Percentiles rank a stretch among this genome's conserved stretches.
These are phyloP conservation scores for Astragalus membranaceus DNA, from an alignment of 306 rosid genomes.

Conservation along the genomic window DNA sequence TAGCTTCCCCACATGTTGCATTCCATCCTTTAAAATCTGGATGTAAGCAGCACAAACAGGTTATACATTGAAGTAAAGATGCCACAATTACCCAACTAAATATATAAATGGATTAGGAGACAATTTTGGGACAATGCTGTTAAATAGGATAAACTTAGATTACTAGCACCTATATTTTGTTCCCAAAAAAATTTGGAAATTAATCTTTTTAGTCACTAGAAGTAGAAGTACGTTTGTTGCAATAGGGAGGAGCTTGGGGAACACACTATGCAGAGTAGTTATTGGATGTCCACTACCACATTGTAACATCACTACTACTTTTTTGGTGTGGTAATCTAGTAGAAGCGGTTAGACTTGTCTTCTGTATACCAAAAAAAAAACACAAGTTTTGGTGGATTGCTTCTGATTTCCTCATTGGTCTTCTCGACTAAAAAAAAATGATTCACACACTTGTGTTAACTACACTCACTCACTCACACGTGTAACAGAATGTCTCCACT, in stretches of 20 bases:
- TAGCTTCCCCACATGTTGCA: constrained; percentile 92
- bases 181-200: no score
- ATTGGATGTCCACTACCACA: background rate
- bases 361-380: background rate
- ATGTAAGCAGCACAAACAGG: background rate
- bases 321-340: background rate
- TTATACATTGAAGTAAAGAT: background rate
- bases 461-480: background rate
- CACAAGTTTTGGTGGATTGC: background rate
- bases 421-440: background rate
- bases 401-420: background rate
- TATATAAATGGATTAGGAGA: no score
- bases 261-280: background rate
- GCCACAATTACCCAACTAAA: background rate
- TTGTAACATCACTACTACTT: background rate
- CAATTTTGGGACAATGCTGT: no score
- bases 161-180: no score
- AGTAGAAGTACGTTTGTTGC: background rate
- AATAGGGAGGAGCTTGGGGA: background rate
- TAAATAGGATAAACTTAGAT: no score
- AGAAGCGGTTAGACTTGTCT: constrained; percentile 12
- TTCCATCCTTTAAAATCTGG: constrained; percentile 90
- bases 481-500: background rate
- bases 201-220: no score
- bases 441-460: background rate